These are phyloP conservation scores for Ganoderma sinense DNA, from an alignment of 1,284 basidiomycete genomes.

Conservation along the genomic window DNA sequence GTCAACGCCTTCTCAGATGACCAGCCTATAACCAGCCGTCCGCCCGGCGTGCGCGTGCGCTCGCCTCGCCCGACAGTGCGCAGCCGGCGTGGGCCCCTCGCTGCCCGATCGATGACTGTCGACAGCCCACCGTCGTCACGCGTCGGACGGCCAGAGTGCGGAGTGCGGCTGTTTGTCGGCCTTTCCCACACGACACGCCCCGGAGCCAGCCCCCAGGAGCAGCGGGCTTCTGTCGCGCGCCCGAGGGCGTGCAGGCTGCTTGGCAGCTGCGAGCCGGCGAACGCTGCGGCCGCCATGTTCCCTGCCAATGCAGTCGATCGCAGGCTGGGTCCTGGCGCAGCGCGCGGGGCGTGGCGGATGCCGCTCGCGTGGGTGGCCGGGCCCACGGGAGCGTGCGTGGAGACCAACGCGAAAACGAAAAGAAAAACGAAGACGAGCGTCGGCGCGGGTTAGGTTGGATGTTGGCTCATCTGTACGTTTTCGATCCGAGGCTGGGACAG, in stretches of 20 bases:
- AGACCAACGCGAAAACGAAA: no score
- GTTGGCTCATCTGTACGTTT: not conserved
- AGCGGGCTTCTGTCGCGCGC: slow-evolving; percentile 15
- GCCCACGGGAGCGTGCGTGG: not conserved
- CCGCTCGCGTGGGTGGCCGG: not conserved
- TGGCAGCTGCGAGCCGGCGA: slow-evolving; percentile 14
- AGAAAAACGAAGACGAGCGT: not conserved
- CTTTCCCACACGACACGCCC: slow-evolving; percentile 29
- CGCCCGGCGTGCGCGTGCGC: slow-evolving; percentile 15
- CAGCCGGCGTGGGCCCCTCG: slow-evolving; percentile 13
- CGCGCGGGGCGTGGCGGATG: not conserved
- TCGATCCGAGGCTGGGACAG: not conserved
- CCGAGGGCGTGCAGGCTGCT: slow-evolving; percentile 18
- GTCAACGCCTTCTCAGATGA: slow-evolving; percentile 26
- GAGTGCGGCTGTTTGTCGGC: slow-evolving; percentile 31
- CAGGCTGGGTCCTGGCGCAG: slow-evolving; percentile 1
- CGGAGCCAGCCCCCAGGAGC: slow-evolving; percentile 5
- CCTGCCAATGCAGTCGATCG: slow-evolving; percentile 8
- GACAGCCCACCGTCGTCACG: not conserved
- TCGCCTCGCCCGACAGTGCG: slow-evolving; percentile 17
- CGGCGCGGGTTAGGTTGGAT: not conserved
- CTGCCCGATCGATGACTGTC: not conserved
- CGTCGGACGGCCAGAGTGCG: not conserved
- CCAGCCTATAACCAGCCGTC: slow-evolving; percentile 12
- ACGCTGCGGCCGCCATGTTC: slow-evolving; percentile 21